Base-by-base conservation (phyloP, 2,329 filamentous ascomycete species). In the Pseudogymnoascus sp. region DNA sequence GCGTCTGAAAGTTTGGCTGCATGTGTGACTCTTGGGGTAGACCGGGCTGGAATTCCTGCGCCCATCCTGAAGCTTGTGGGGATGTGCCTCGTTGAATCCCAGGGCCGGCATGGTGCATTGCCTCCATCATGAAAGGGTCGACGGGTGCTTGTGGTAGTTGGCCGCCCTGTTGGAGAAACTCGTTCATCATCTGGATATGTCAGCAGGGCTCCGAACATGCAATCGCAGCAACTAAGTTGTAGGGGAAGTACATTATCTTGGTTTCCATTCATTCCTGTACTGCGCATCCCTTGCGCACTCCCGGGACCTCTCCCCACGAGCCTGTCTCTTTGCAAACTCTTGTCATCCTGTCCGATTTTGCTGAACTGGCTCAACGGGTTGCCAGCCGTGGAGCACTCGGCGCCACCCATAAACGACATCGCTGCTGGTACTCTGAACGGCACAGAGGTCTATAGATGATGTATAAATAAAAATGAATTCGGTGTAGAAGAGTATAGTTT, bases 311-410 rank as follows among this genome's bases (percentile, higher is more conserved):
- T 81, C 65, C 90, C 90, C 63, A 90, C 86, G 64, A 97, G 80
- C 63, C 94, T 85, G 75, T 99, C 94, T 70, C 92, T 84, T 77
- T 97, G 94, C 62, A 97, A 79, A 62, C 90, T 94, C 77, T 92
- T 96, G 79, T 99, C 94, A 81, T 96, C 91, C 72, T 95, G 90
- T 62, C 94, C 90, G 75, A 97, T 92, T 77, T 99, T 99, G 66
- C 92, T 91, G 75, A 99, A 96, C 80, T 97, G 94, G 73, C 90
- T 93, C 70, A 99, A 86, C 62, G 95, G 94, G 76, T 99, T 99
- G 71, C 88, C 91, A 66, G 90, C 92, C 64, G 94, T 95, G 62
- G 93, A 97, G 82, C 94, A 99, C 79, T 97, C 94, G 69, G 93
- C 89, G 69, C 93, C 92, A 76, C 91, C 90, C 70, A 97, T 83